phyloP scores from a whole-genome alignment of 306 rosid genomes.

The Alnus glutinosa region DNA sequence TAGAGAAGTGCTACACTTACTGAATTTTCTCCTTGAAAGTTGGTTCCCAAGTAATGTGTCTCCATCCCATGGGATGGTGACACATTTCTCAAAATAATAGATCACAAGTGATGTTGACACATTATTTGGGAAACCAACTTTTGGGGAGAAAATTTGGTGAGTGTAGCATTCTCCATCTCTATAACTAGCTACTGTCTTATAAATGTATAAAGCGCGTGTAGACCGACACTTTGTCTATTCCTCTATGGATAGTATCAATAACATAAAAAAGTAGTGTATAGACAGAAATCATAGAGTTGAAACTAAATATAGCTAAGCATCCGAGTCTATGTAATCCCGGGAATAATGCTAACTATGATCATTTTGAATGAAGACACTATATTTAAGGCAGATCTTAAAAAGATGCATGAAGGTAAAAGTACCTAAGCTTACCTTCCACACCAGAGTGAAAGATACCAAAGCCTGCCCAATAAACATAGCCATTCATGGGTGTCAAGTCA shows the following conservation, averaged over 20 bases:
- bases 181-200: neutral
- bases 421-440: conserved; percentile 68
- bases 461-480: conserved; percentile 95
- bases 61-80: no score
- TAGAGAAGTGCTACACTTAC: no score
- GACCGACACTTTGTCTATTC: neutral
- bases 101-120: no score
- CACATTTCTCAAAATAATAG: no score
- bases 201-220: neutral
- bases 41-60: no score
- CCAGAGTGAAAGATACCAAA: conserved; percentile 97
- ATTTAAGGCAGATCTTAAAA: neutral
- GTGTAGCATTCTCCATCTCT: neutral
- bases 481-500: conserved; percentile 93
- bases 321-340: no score
- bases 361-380: neutral
- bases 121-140: no score
- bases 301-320: neutral
- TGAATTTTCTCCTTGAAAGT: no score
- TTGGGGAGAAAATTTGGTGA: no score
- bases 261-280: neutral
- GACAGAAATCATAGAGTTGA: neutral
- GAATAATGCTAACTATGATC: neutral
- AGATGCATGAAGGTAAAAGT: conserved; percentile 20
- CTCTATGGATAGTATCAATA: neutral